Evolutionary conservation across 805 yeast genomes (phyloP), one percentile per base, ranked within the genome.

Genomic region (Lipomyces orientalis): DNA sequence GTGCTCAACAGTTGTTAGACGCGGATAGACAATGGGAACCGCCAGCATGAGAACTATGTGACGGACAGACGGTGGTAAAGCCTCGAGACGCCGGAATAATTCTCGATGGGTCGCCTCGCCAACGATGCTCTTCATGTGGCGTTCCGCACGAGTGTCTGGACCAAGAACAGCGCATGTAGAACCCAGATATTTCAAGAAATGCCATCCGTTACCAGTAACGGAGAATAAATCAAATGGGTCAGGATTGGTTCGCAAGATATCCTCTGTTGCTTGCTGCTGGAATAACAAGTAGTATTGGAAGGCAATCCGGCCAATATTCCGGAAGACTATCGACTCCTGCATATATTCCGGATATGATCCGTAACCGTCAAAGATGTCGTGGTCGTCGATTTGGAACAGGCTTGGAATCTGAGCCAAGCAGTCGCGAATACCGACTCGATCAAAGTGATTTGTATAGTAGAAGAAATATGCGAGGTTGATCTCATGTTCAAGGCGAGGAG

Each of bases 351-450:
- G 82, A 77, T 94, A 94, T 0, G 97, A 90, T 1, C 98, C 99
- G 79, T 87, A 94, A 1, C 98, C 99, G 76, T 94, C 99, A 72
- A 95, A 93, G 62, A 94, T 91, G 77, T 95, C 98, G 79, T 94
- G 99, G 77, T 94, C 99, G 78, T 94, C 99, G 79, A 81, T 93
- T 39, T 94, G 86, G 77, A 93, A 94, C 64, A 94, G 83, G 46
- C 89, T 85, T 5, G 99, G 98, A 70, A 94, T 93, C 58, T 87
- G 86, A 0, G 96, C 88, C 81, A 90, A 79, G 2, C 98, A 91
- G 49, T 85, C 76, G 0, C 97, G 95, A 73, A 87, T 88, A 61
- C 87, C 80, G 0, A 83, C 69, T 77, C 93, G 97, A 49, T 98
- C 98, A 77, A 90, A 95, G 97, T 98, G 95, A 60, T 83, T 84